Evolutionary conservation across 2,329 filamentous ascomycete genomes (phyloP), one percentile per base, ranked within the genome.

Genomic region (Pestalotiopsis sp.): DNA sequence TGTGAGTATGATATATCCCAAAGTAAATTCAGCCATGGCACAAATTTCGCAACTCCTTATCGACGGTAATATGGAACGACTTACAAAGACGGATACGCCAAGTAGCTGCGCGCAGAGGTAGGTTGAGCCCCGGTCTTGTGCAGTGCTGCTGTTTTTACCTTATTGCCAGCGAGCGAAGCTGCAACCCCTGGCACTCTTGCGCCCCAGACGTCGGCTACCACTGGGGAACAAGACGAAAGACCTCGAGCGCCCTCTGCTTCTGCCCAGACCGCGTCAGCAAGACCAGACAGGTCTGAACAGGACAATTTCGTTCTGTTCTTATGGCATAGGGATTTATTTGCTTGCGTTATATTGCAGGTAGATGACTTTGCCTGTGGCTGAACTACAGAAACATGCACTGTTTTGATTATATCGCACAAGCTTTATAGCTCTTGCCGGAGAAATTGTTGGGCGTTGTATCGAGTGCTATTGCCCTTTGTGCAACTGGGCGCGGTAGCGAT

Each of bases 41-140:
- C 9, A 30, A 26, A 44, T 20, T 44, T 11, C 17, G 22, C 17
- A 11, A 57, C 10, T n/a, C 2, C 38, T 4, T 10, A 22, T 44
- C n/a, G 55, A 22, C 22, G 17, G 38, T 22, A 58, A 22, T 66
- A 66, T 66, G 55, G 20, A 17, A 57, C n/a, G 64, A 66, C 64
- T n/a, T 66, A 14, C 55, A 59, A 26, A 59, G 44, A 17, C n/a
- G 22, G 55, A 9, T 20, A 17, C n/a, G 9, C 24, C 20, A 66
- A 58, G 64, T 66, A 66, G 52, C 55, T n/a, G 61, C 30, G 55
- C 30, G 55, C 64, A 13, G 44, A 35, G 60, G 30, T 35, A 38
- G 58, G 67, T 64, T 58, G 67, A 59, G 67, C 67, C 67, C 67
- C 64, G 60, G 67, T 68, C 67, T 62, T 52, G 67, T 65, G 64